These are phyloP conservation scores for Lodderomyces parapsilosis DNA, from an alignment of 1,139 yeast genomes.

Conservation along the genomic window DNA sequence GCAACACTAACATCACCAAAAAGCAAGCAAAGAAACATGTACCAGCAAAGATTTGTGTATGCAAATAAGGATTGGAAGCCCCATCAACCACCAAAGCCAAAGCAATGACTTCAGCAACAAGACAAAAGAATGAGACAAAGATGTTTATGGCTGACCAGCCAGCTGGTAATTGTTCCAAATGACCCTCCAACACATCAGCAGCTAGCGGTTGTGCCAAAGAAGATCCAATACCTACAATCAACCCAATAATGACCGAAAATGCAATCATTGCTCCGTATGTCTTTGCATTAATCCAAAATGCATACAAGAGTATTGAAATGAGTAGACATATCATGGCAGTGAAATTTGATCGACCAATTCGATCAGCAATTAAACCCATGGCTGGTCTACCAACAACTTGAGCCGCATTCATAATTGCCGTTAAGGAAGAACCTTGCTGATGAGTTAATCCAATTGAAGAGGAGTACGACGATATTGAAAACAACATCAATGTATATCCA, in stretches of 20 bases:
- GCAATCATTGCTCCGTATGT: slow-evolving; percentile 51
- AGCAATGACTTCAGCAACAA: slow-evolving; percentile 53
- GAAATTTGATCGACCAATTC: slow-evolving; percentile 56
- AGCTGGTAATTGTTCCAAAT: slow-evolving; percentile 46
- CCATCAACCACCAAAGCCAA: slow-evolving; percentile 35
- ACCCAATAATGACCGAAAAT: slow-evolving; percentile 54
- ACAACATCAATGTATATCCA: slow-evolving; percentile 60
- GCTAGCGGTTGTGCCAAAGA: slow-evolving; percentile 61
- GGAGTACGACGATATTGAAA: slow-evolving; percentile 62
- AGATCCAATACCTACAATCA: slow-evolving; percentile 61
- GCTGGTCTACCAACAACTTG: slow-evolving; percentile 67
- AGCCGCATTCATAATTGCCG: slow-evolving; percentile 63
- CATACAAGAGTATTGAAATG: slow-evolving; percentile 37
- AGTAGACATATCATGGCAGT: slow-evolving; percentile 33
- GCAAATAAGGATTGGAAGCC: slow-evolving; percentile 45
- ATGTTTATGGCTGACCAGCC: slow-evolving; percentile 62
- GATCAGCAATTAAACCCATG: slow-evolving; percentile 59
- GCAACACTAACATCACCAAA: slow-evolving; percentile 27
- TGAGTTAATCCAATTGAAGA: slow-evolving; percentile 55
- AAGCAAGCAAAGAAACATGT: slow-evolving; percentile 36
- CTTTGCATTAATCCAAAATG: slow-evolving; percentile 57
- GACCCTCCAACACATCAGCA: slow-evolving; percentile 51
- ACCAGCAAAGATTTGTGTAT: slow-evolving; percentile 64
- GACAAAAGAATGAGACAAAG: slow-evolving; percentile 40
- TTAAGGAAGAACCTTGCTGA: slow-evolving; percentile 56